These are phyloP conservation scores for Candida smagusa DNA, from an alignment of 1,139 yeast species.

Conservation along the genomic window DNA sequence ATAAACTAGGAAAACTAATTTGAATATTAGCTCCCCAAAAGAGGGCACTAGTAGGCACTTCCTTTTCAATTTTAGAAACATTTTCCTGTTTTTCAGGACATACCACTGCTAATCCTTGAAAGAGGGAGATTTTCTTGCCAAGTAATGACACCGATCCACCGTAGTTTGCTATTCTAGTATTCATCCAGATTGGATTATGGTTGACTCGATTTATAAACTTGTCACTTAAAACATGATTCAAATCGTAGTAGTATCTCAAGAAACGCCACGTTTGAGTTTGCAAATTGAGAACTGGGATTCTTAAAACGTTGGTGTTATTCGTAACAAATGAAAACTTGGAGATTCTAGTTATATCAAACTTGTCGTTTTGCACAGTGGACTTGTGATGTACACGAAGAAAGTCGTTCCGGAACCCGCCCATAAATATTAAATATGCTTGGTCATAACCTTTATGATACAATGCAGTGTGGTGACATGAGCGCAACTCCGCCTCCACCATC, in stretches of 20 bases:
- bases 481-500: conserved; percentile 39
- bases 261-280: conserved; percentile 46
- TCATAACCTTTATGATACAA: conserved; percentile 35
- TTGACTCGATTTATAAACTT: conserved; percentile 22
- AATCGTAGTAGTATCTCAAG: conserved; percentile 32
- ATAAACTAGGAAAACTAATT: conserved; percentile 34
- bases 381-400: conserved; percentile 30
- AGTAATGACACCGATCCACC: conserved; percentile 35
- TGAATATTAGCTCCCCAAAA: conserved; percentile 39
- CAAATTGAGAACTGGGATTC: conserved; percentile 37
- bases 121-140: conserved; percentile 36
- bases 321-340: conserved; percentile 28
- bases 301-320: conserved; percentile 26
- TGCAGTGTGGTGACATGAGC: conserved; percentile 44
- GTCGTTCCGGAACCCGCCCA: conserved; percentile 42
- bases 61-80: conserved; percentile 17
- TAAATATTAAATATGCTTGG: conserved; percentile 34
- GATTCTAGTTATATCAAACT: conserved; percentile 37
- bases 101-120: conserved; percentile 35
- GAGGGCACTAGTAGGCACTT: conserved; percentile 20
- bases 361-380: conserved; percentile 12
- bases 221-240: conserved; percentile 22
- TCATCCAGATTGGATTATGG: conserved; percentile 21
- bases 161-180: conserved; percentile 29
- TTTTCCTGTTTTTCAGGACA: conserved; percentile 32